Evolutionary conservation across 352 stramenopile genomes (phyloP).

Genomic region (Elongisporangium prolatum): DNA sequence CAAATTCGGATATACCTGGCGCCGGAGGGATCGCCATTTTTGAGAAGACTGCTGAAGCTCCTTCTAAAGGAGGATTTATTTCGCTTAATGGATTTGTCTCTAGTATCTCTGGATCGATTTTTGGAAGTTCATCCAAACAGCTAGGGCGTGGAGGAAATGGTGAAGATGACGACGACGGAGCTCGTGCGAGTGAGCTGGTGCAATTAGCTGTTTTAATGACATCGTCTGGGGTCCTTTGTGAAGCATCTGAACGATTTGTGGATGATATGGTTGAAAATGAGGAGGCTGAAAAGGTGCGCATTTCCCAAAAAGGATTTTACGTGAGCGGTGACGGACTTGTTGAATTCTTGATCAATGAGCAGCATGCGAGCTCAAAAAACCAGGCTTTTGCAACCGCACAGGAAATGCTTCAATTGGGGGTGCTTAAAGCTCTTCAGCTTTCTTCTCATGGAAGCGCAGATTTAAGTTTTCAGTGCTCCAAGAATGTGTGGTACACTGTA

Average conservation of each 20-base stretch:
- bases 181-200: constrained; percentile 48
- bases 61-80: constrained; percentile 58
- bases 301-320: constrained; percentile 68
- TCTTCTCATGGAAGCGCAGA: constrained; percentile 3
- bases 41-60: constrained; percentile 59
- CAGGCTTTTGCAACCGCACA: constrained; percentile 70
- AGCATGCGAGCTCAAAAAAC: constrained; percentile 44
- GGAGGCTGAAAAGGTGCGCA: constrained; percentile 16
- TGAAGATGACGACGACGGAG: constrained; percentile 42
- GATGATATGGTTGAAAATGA: constrained; percentile 26
- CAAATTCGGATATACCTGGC: constrained; percentile 60
- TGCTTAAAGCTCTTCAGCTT: constrained; percentile 46
- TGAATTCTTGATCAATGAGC: constrained; percentile 66
- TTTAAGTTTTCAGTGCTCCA: constrained; percentile 70
- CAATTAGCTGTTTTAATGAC: constrained; percentile 70
- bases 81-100: constrained; percentile 79
- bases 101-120: constrained; percentile 74
- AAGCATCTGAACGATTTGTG: constrained; percentile 63
- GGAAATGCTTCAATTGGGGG: constrained; percentile 68
- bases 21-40: constrained; percentile 80
- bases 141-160: constrained; percentile 30
- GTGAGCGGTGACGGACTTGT: constrained; percentile 72
- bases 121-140: constrained; percentile 52
- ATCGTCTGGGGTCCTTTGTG: constrained; percentile 52
- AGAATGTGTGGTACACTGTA: constrained; percentile 75